Base-by-base conservation (phyloP, 2,329 filamentous ascomycete genomes). In the Aureobasidium namibiae region DNA sequence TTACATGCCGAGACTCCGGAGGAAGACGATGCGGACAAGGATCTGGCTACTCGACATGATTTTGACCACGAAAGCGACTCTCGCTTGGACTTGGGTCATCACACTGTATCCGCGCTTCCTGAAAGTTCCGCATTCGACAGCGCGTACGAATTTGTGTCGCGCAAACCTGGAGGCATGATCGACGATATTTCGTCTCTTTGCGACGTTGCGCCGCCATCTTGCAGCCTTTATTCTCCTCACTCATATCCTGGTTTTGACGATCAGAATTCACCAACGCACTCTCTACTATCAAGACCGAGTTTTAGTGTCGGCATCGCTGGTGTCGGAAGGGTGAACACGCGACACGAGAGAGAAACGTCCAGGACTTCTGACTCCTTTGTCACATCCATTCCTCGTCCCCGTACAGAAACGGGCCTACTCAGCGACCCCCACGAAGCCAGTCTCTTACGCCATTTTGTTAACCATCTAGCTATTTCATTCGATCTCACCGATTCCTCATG, bases 401-500 rank as follows among this genome's bases (percentile, higher is more conserved):
- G 16, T 26, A 29, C 23, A 11, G 41, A n/a, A 29, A 13, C 14
- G 16, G 41, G 41, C 13, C 23, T 44, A 26, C 41, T 44, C 3
- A 13, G 2, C 7, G 9, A 39, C 26, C 21, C 23, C 16, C 23
- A 26, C 2, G 41, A 44, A 29, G 41, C 41, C 11, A 4, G 23
- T 6, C 23, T 44, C 0, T 10, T 44, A 16, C 41, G 41, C 2
- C 23, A 44, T 44, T 44, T 44, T 11, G 41, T 26, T 23, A 44
- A 18, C 9, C 41, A 44, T 2, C 41, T 44, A 23, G 41, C 41
- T 13, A 29, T 44, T 9, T 44, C 41, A 13, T 44, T 44, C 14
- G 41, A 44, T 29, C 41, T 44, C 23, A 69, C 66, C 38, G 70
- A 72, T 61, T 64, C 67, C 11, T 60, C 66, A n/a, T 63, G 68